Conservation (phyloP, 1,284 basidiomycete genomes). For the Thelephora terrestris region DNA sequence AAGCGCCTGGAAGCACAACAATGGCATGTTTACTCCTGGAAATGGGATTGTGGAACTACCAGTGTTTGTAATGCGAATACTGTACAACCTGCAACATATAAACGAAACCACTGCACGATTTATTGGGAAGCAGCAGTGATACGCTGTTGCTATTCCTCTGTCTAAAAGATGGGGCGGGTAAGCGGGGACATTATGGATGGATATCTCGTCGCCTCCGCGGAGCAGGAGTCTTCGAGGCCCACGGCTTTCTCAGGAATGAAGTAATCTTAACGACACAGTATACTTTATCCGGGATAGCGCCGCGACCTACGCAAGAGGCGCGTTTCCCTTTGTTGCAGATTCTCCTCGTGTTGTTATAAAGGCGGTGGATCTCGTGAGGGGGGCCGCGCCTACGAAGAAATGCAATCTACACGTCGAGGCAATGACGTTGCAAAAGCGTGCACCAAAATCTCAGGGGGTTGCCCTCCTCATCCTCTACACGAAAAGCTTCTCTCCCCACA, state of each 20-base stretch:
- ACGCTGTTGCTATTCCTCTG: no score
- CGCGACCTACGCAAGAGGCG: constrained; percentile 62
- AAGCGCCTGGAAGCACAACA: no score
- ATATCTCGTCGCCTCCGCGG: no score
- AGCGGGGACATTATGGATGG: no score
- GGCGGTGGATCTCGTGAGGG: constrained; percentile 3
- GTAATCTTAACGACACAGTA: constrained; percentile 29
- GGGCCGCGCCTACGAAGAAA: constrained; percentile 24
- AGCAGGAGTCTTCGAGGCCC: no score
- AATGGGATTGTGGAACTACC: no score
- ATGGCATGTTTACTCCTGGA: no score
- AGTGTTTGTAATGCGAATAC: no score
- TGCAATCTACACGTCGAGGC: constrained; percentile 79
- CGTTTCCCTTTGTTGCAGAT: constrained; percentile 69
- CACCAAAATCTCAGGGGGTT: constrained; percentile 86
- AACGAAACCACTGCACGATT: no score
- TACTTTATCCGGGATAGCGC: constrained; percentile 66
- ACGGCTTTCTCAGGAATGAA: constrained; percentile 58
- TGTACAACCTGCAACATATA: no score
- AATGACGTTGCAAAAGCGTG: constrained; percentile 76
- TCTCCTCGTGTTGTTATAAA: constrained; percentile 39
- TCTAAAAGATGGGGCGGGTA: no score
- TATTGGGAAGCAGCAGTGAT: no score
- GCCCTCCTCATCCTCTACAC: constrained; percentile 86
- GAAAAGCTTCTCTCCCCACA: constrained; percentile 63